phyloP scores from a whole-genome alignment of 2,329 filamentous ascomycete genomes.

The Nannizzia gypsea region DNA sequence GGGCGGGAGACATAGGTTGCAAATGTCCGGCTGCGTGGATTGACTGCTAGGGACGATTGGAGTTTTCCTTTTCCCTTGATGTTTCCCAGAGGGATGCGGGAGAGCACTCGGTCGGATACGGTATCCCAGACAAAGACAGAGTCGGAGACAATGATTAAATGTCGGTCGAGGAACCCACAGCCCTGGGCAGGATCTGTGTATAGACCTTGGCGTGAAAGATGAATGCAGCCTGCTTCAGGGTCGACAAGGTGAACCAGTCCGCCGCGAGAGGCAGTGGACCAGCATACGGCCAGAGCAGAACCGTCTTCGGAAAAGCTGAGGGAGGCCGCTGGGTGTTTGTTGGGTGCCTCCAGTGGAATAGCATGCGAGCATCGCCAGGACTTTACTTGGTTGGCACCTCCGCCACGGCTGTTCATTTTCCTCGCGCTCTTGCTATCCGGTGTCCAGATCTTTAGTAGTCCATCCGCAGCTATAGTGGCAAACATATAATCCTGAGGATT shows the following conservation, averaged over 20 bases:
- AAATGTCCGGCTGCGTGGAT: constrained; percentile 53
- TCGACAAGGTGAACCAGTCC: constrained; percentile 67
- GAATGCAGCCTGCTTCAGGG: constrained; percentile 53
- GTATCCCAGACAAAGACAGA: constrained; percentile 72
- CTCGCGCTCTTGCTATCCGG: constrained; percentile 40
- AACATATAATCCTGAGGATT: constrained; percentile 61
- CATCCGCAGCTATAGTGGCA: constrained; percentile 74
- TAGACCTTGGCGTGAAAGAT: constrained; percentile 55
- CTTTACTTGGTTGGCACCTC: constrained; percentile 45
- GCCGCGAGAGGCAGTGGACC: constrained; percentile 38
- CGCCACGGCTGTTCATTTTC: constrained; percentile 48
- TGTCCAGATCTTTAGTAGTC: constrained; percentile 68
- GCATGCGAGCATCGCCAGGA: constrained; percentile 62
- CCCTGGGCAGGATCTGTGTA: constrained; percentile 54
- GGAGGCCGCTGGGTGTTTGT: constrained; percentile 43
- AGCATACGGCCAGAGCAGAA: constrained; percentile 59
- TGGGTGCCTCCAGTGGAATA: constrained; percentile 34
- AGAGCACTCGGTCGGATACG: constrained; percentile 62
- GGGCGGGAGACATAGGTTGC: constrained; percentile 45
- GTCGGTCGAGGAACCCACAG: constrained; percentile 60
- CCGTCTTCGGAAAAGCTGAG: constrained; percentile 74
- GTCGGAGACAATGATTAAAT: constrained; percentile 63
- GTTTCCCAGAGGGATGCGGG: constrained; percentile 34
- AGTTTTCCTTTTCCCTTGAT: constrained; percentile 6
- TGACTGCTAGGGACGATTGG: constrained; percentile 50